Conservation (phyloP, 2,329 filamentous ascomycete species). For the Fusarium mundagurra region DNA sequence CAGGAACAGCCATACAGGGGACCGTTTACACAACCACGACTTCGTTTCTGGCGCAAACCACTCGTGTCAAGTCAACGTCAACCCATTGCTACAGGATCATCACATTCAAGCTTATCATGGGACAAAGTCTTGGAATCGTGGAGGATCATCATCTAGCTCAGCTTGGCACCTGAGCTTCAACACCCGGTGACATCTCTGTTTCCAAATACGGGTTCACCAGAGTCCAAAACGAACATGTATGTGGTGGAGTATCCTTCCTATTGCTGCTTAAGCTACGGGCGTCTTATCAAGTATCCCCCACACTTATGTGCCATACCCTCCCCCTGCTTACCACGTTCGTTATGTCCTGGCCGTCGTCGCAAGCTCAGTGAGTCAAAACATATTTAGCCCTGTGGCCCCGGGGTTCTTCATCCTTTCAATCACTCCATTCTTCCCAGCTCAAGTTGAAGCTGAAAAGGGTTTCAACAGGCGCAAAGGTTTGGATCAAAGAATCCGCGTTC, state of each 20-base stretch:
- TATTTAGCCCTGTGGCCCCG: conserved; percentile 38
- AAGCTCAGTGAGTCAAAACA: conserved; percentile 16
- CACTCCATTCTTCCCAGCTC: conserved; percentile 21
- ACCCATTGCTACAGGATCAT: not conserved
- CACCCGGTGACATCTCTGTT: not conserved
- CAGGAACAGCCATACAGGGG: conserved; percentile 25
- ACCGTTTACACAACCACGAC: not conserved
- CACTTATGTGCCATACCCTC: conserved; percentile 34
- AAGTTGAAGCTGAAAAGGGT: conserved; percentile 18
- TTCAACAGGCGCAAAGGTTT: conserved; percentile 11
- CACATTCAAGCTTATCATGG: conserved; percentile 3
- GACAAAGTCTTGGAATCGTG: not conserved
- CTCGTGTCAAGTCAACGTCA: not conserved
- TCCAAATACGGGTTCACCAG: not conserved
- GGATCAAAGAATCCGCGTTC: conserved; percentile 20
- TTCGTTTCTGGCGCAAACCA: conserved; percentile 6
- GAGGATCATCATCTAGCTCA: conserved; percentile 20
- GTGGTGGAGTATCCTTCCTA: conserved; percentile 15
- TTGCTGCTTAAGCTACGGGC: conserved; percentile 32
- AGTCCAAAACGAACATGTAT: not conserved
- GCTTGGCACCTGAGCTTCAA: conserved; percentile 17
- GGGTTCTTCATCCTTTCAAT: conserved; percentile 6
- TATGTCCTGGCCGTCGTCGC: conserved; percentile 12
- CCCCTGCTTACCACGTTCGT: conserved; percentile 19
- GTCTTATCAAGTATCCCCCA: conserved; percentile 43